Percentiles rank a stretch among this genome's conserved stretches.
Evolutionary conservation across 768 basidiomycete genomes (phyloP).

Genomic region (Naganishia antarctica): DNA sequence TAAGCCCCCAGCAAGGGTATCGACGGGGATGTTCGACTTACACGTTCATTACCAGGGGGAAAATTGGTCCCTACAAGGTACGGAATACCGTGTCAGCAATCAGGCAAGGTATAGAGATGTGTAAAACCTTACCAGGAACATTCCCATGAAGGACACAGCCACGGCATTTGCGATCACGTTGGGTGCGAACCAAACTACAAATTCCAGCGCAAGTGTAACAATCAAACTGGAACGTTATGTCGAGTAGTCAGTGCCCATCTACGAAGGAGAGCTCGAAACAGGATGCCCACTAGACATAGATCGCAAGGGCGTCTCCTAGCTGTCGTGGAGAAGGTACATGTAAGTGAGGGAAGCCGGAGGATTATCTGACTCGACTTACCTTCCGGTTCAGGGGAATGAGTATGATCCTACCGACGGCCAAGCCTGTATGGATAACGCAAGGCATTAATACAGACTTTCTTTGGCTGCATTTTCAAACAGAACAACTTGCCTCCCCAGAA

Average conservation of each 20-base stretch:
- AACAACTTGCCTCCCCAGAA: conserved; percentile 45
- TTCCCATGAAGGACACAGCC: conserved; percentile 21
- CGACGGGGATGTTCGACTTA: not conserved
- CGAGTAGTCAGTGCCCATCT: not conserved
- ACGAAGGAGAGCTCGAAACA: no score
- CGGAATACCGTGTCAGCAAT: not conserved
- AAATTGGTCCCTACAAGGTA: conserved; percentile 21
- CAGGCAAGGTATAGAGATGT: no score
- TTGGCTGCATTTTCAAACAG: no score
- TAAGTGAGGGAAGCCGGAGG: not conserved
- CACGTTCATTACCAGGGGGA: conserved; percentile 18
- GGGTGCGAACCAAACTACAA: conserved; percentile 22
- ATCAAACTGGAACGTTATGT: not conserved
- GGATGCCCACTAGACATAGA: conserved; percentile 49
- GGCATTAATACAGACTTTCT: no score
- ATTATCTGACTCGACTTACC: conserved; percentile 31
- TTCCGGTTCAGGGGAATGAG: conserved; percentile 54
- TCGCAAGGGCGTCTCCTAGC: conserved; percentile 47
- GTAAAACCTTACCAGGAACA: conserved; percentile 25
- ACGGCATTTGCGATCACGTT: conserved; percentile 18
- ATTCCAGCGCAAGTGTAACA: conserved; percentile 4
- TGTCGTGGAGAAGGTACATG: conserved; percentile 23
- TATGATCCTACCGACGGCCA: conserved; percentile 57
- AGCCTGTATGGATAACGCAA: conserved; percentile 2
- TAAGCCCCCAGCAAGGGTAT: not conserved